Base-by-base conservation (phyloP, 2,329 filamentous ascomycete species). In the Akanthomyces uredinophilus region DNA sequence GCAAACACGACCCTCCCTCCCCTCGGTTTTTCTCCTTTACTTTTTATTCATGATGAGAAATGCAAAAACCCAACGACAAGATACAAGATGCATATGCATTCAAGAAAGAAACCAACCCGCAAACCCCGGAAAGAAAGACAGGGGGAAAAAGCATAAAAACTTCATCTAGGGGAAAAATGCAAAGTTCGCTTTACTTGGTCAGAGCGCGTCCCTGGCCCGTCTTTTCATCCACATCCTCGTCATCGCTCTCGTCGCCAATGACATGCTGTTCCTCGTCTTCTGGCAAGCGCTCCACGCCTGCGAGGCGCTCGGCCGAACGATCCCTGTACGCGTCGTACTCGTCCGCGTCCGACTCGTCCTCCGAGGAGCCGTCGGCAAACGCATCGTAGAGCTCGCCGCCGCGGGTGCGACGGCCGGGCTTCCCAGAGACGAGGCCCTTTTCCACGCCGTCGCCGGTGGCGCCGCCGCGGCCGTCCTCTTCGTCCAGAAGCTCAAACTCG, bases 371-470 rank as follows among this genome's bases (percentile, higher is more conserved):
- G 18, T 91, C 93, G 0, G 95, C 95, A 81, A 99, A 99, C 5
- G 95, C 95, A 79, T 99, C 95, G 73, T 99, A 99, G 50, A 99
- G 78, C 78, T 98, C 94, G 32, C 94, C 92, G 2, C 92, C 95
- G 22, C 91, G 75, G 57, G 82, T 81, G 66, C 83, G 81, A 62
- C 79, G 78, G 20, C 77, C 69, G 67, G 78, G 78, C 67, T 74
- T 71, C 29, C 69, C 70, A 10, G 79, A 75, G 63, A 74, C 74
- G 64, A 60, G 73, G 64, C 71, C 77, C 76, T 77, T 83, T 72
- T 79, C 79, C 56, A 72, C 77, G 63, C 69, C 69, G 8, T 75
- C 71, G 59, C 78, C 79, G 4, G 86, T 73, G 67, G 96, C 93
- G 67, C 87, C 79, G 67, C 87, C 80, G 18, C 32, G 32, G 7